Percentiles rank a stretch among this genome's conserved stretches.
Evolutionary conservation across 163 green algal species (phyloP).

Genomic region (Chloromonas sp.): DNA sequence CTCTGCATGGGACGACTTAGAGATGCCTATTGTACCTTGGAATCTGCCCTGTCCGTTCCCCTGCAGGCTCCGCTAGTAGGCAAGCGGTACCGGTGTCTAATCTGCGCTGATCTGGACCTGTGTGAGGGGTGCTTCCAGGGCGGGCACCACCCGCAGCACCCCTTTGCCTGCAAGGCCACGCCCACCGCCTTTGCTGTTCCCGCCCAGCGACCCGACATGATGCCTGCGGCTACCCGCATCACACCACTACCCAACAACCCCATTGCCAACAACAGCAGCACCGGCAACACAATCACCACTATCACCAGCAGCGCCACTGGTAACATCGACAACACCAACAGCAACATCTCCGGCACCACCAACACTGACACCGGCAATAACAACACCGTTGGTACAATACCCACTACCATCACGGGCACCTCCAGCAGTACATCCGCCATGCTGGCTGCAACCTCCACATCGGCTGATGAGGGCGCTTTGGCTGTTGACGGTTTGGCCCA

Average conservation of each 20-base stretch:
- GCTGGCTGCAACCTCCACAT: no score
- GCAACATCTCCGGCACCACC: no score
- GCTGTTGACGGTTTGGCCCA: no score
- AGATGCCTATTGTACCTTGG: not conserved
- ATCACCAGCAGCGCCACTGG: not conserved
- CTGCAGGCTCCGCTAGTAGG: constrained; percentile 34
- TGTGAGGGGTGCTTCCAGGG: constrained; percentile 45
- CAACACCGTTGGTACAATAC: no score
- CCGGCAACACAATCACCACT: not conserved
- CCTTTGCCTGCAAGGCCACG: constrained; percentile 34
- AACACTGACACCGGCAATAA: no score
- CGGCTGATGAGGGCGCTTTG: no score
- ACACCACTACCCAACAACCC: not conserved
- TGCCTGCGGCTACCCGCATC: constrained; percentile 20
- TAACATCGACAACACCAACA: no score
- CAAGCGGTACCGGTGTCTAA: constrained; percentile 45
- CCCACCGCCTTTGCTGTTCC: constrained; percentile 18
- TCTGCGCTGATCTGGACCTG: constrained; percentile 42
- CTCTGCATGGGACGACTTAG: constrained; percentile 48
- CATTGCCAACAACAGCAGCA: not conserved
- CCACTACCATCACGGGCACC: no score
- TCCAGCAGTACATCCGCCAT: no score
- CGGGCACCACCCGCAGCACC: constrained; percentile 42
- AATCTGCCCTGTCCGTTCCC: no score
- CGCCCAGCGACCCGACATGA: constrained; percentile 26